Base-by-base conservation (phyloP, 1,139 yeast genomes). In the Casaregolazyma suthepensis region DNA sequence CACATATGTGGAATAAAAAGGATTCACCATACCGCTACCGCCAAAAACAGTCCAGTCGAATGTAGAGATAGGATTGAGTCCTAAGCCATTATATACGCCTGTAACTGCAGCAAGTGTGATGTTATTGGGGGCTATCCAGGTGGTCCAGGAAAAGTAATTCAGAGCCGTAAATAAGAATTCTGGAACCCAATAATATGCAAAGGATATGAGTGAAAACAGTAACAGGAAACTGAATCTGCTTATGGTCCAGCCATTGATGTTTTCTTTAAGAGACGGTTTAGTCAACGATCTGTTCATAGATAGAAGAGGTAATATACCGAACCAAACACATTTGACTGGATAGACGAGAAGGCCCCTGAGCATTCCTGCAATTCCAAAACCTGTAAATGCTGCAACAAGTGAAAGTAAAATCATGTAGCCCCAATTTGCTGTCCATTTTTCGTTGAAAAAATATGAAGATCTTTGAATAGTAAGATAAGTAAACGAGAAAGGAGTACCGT, bases 101-200 rank as follows among this genome's bases (percentile, higher is more conserved):
- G 82, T 78, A 45, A 82, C 69, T 12, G 71, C 69, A 5, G 82
- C 84, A 46, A 82, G 66, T 54, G 75, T 75, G 58, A 77, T 71
- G 63, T 80, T 81, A 37, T 73, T 59, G 20, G 85, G 85, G 3
- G 74, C 69, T 52, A 81, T 79, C 87, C 86, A 82, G 3, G 82
- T 76, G 62, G 77, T 75, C 85, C 85, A 81, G 63, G 78, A 79
- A 68, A 82, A 81, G 15, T 70, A 68, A 2, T 79, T 72, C 13
- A 81, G 63, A 1, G 80, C 81, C 46, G 66, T 65, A 62, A 79
- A 77, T 2, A 80, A 56, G 56, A 73, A 79, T 52, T 72, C 70
- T 15, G 87, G 86, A 29, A 82, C 46, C 84, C 85, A 82, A 60
- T 71, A 76, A 66, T 76, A 81, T 15, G 69, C 43, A 58, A 80